phyloP scores from a whole-genome alignment of 495 filamentous ascomycete species.

The Cenococcum geophilum region DNA sequence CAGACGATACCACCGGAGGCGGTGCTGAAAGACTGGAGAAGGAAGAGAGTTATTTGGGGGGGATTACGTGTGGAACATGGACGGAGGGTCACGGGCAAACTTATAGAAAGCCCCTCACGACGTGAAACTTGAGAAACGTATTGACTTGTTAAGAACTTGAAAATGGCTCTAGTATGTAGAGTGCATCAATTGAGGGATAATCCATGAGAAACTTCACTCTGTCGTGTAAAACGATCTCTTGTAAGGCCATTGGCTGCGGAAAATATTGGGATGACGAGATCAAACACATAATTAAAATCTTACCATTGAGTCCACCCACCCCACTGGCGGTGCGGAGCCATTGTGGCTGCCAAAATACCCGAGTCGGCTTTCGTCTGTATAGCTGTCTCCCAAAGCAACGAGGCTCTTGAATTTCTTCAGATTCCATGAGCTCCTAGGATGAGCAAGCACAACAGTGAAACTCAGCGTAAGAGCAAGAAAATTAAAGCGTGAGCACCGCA shows the following conservation, averaged over 20 bases:
- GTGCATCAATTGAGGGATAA: too few species aligned
- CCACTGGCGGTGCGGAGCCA: conserved; percentile 55
- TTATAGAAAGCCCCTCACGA: not conserved
- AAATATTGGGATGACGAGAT: too few species aligned
- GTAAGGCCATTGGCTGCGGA: too few species aligned
- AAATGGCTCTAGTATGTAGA: too few species aligned
- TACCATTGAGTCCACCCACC: conserved; percentile 46
- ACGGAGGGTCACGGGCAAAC: not conserved
- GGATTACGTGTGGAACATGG: conserved; percentile 1
- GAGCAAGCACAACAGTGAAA: conserved; percentile 14
- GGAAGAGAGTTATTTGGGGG: conserved; percentile 29
- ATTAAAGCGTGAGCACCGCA: not conserved
- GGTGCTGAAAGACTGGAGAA: conserved; percentile 42
- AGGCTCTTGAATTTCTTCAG: conserved; percentile 46
- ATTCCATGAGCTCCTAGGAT: conserved; percentile 31
- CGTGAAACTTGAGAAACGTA: not conserved
- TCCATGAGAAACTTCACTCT: too few species aligned
- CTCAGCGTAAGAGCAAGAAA: conserved; percentile 13
- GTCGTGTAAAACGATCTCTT: too few species aligned
- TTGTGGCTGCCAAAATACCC: conserved; percentile 54
- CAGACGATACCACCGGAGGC: conserved; percentile 61
- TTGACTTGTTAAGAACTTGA: too few species aligned
- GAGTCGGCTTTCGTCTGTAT: conserved; percentile 63
- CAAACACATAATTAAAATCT: conserved; percentile 5
- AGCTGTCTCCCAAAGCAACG: conserved; percentile 66